Conservation (phyloP, 371 early-diverging fungal genomes). For the Lichtheimia ramosa region DNA sequence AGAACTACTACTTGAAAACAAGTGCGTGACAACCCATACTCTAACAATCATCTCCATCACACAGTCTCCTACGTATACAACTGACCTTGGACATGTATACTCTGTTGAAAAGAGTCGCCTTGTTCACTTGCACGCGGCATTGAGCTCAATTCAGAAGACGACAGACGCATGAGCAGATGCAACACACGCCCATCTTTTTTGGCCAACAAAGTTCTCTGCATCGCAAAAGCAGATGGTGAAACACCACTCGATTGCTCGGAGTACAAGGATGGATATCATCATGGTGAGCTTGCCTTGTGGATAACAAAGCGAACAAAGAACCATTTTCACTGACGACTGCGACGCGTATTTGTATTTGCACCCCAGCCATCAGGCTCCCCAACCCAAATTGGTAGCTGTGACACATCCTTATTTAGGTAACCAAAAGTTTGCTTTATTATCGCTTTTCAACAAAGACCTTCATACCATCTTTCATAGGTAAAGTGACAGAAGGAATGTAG, state of each 20-base stretch:
- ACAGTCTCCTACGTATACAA: no score
- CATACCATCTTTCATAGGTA: constrained; percentile 52
- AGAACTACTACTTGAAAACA: no score
- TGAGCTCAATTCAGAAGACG: no score
- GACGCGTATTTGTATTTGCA: neutral
- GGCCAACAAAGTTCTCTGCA: constrained; percentile 5
- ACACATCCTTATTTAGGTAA: neutral
- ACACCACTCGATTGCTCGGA: constrained; percentile 9
- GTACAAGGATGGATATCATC: constrained; percentile 14
- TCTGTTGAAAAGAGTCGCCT: no score
- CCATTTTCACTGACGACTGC: neutral
- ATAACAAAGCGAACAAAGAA: constrained; percentile 1
- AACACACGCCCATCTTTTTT: neutral
- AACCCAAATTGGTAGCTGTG: no score
- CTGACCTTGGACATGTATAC: no score
- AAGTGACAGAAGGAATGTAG: constrained; percentile 34
- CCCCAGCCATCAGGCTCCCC: no score
- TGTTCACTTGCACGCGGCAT: no score
- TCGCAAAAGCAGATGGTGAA: constrained; percentile 7
- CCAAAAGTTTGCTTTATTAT: constrained; percentile 8
- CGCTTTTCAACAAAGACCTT: constrained; percentile 30
- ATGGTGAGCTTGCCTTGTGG: constrained; percentile 4
- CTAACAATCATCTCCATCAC: no score
- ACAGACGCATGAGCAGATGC: constrained; percentile 2
- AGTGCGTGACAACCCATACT: no score